These are phyloP conservation scores for Blumeriella jaapii DNA, from an alignment of 2,329 filamentous ascomycete genomes.

Conservation along the genomic window DNA sequence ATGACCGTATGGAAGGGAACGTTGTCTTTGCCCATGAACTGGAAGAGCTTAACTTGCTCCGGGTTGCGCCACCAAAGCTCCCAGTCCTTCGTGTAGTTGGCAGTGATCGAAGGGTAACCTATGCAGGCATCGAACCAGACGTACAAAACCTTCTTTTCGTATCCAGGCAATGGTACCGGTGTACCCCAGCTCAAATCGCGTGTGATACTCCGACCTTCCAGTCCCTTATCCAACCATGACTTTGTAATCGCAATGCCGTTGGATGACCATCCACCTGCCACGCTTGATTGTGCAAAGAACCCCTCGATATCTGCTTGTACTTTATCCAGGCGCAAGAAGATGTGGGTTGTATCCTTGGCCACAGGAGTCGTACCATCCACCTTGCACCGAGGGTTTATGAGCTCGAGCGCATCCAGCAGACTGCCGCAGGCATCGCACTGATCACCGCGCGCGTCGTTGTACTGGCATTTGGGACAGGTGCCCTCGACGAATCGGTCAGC, in stretches of 20 bases:
- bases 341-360: conserved; percentile 73
- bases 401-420: conserved; percentile 45
- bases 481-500: conserved; percentile 83
- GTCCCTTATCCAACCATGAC: conserved; percentile 71
- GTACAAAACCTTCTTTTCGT: conserved; percentile 73
- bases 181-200: conserved; percentile 83
- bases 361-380: conserved; percentile 75
- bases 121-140: conserved; percentile 83
- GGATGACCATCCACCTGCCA: conserved; percentile 63
- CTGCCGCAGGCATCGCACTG: conserved; percentile 65
- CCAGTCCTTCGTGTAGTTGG: conserved; percentile 81
- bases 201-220: conserved; percentile 81
- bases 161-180: conserved; percentile 42
- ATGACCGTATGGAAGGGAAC: conserved; percentile 77
- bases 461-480: conserved; percentile 62
- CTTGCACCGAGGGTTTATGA: conserved; percentile 85
- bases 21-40: conserved; percentile 92
- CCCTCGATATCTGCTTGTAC: conserved; percentile 64
- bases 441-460: conserved; percentile 60
- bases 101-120: conserved; percentile 90
- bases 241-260: conserved; percentile 69
- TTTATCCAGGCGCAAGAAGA: conserved; percentile 79
- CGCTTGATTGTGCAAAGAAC: conserved; percentile 65
- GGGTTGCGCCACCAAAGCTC: conserved; percentile 91
- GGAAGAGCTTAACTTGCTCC: conserved; percentile 77